Evolutionary conservation across 2,329 filamentous ascomycete species (phyloP), one percentile per base, ranked within the genome.

Genomic region (Fusarium cyanostomum): DNA sequence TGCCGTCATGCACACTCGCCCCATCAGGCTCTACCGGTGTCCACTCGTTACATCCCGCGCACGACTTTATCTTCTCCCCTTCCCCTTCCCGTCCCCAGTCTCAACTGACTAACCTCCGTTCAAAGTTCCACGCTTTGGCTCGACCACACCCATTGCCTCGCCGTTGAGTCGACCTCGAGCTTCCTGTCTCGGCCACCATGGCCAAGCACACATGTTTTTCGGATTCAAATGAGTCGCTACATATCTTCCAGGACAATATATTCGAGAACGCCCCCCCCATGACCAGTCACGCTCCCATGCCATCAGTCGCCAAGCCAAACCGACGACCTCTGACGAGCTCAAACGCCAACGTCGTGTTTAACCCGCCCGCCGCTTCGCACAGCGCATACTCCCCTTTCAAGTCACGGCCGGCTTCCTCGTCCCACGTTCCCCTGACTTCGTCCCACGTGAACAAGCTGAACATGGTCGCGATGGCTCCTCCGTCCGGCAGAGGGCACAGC

Each of bases 371-470:
- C 67, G 74, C 82, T 58, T 76, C 81, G 58, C 74, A 80, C 69
- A 78, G 83, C 71, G 83, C 81, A 71, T 83, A 83, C 56, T 96
- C 92, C 52, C 92, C 91, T 10, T 85, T 84, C 71, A 96, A 95
- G 78, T 77, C 83, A 68, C 78, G 79, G 37, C 84, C 82, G 54
- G 84, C 85, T 68, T 87, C 85, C 61, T 87, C 89, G 42, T 88
- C 83, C 34, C 82, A 82, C 62, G 84, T 83, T 69, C 86, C 84
- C 63, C 84, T 89, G n/a, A 76, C 78, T 67, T 83, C 81, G 69
- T 68, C 79, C 13, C 76, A 80, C 46, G 82, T 82, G 75, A 87
- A 82, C 72, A 86, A 86, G 71, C 80, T 95, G 63, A 89, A 90
- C 72, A 84, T 87, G 68, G 81, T 91, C 59, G 80, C 84, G 37